Evolutionary conservation across 1,284 basidiomycete genomes (phyloP).

Genomic region (Melampsora medusae): DNA sequence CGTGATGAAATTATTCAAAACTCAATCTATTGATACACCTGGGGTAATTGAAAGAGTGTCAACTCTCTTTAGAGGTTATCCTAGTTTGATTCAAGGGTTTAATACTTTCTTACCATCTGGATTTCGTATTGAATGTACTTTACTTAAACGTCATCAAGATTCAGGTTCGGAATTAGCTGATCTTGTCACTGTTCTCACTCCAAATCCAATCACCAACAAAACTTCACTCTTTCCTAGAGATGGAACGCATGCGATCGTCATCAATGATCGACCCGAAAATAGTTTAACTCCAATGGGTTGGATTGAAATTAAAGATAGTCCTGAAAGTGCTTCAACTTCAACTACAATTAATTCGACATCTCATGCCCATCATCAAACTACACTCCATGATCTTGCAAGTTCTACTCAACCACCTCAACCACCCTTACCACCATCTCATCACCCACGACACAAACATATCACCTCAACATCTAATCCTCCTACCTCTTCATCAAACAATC

Average conservation of each 20-base stretch:
- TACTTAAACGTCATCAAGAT: not conserved
- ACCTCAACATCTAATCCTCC: conserved; percentile 1
- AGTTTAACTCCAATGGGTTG: conserved; percentile 29
- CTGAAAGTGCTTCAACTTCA: not conserved
- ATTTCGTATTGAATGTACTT: conserved; percentile 54
- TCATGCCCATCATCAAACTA: not conserved
- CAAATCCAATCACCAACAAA: conserved; percentile 29
- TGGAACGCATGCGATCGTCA: conserved; percentile 19
- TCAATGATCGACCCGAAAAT: conserved; percentile 13
- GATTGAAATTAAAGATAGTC: conserved; percentile 10
- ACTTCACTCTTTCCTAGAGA: conserved; percentile 42
- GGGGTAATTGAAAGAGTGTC: conserved; percentile 56
- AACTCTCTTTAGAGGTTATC: conserved; percentile 55
- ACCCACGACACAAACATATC: not conserved
- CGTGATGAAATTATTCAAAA: conserved; percentile 45
- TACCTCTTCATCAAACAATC: conserved; percentile 11
- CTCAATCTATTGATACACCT: conserved; percentile 53
- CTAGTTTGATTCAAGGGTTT: conserved; percentile 55
- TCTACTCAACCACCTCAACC: conserved; percentile 10
- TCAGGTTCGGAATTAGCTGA: conserved; percentile 15
- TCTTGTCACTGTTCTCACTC: conserved; percentile 40
- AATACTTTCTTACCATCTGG: conserved; percentile 56
- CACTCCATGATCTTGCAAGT: not conserved
- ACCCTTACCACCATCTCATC: conserved; percentile 1
- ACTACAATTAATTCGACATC: conserved; percentile 22